Conservation (phyloP, 768 basidiomycete species). For the Mycena indigotica region DNA sequence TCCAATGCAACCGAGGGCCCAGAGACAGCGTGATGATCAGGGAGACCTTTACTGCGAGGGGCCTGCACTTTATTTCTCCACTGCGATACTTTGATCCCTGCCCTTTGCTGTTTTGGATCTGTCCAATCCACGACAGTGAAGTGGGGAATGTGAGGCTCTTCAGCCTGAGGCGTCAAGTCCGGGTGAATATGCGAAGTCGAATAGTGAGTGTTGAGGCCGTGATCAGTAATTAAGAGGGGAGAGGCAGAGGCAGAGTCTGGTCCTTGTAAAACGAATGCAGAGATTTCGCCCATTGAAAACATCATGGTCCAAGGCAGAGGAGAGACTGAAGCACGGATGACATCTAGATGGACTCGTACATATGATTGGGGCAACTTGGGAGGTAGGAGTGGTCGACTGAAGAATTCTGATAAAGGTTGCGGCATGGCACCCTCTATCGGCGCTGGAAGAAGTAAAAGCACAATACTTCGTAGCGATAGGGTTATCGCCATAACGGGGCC, state of each 20-base stretch:
- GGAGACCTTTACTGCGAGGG: constrained; percentile 30
- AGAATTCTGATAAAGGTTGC: constrained; percentile 41
- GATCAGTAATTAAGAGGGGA: constrained; percentile 78
- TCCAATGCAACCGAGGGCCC: constrained; percentile 10
- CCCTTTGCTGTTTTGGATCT: constrained; percentile 36
- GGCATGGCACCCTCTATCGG: constrained; percentile 18
- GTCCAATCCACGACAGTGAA: constrained; percentile 72
- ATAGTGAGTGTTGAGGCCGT: constrained; percentile 64
- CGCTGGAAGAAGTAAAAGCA: constrained; percentile 49
- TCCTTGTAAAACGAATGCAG: constrained; percentile 53
- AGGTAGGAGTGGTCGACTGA: constrained; percentile 60
- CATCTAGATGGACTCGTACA: constrained; percentile 55
- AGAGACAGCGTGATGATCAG: not conserved
- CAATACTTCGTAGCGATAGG: constrained; percentile 45
- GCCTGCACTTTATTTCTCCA: constrained; percentile 56
- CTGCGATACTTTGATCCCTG: constrained; percentile 56
- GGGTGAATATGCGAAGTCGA: constrained; percentile 46
- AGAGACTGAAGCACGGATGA: constrained; percentile 32
- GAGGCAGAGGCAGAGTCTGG: constrained; percentile 38
- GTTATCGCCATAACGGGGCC: constrained; percentile 35
- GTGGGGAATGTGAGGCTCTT: constrained; percentile 44
- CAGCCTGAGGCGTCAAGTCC: constrained; percentile 22
- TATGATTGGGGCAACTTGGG: constrained; percentile 53
- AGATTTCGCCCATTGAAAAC: constrained; percentile 52
- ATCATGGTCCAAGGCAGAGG: constrained; percentile 26